Evolutionary conservation across 768 basidiomycete genomes (phyloP), one percentile per base, ranked within the genome.

Genomic region (Leccinum subtestaceum): DNA sequence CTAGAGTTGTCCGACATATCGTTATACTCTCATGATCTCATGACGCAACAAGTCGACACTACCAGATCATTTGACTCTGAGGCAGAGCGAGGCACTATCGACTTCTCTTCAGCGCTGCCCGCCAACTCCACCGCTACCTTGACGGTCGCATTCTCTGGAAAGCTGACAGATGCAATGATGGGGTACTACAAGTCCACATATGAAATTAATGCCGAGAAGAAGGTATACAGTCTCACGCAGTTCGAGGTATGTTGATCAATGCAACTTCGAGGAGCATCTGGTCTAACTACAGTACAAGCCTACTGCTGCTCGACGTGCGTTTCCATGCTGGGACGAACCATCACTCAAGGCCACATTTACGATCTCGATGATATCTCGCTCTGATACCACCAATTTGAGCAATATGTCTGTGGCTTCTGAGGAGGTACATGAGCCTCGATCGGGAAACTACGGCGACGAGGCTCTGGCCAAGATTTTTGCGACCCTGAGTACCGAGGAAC

Each of bases 301-400:
- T 40, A 96, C 91, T 43, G 87, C 87, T 59, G 95, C 95, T 9
- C 79, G 95, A 52, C 81, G 84, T 45, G 84, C 88, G 6, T 91
- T 93, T 72, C 91, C 91, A 27, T 92, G 88, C 76, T 96, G 92
- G 91, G 95, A 97, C 69, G 95, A 97, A 69, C 96, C 95, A 15
- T 79, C 84, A 38, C 79, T 95, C 64, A 98, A 98, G 72, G 89
- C 94, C 0, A 93, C 88, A 2, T 91, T 88, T 69, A 67, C 81
- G 0, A 76, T 94, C 59, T 88, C 87, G 13, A 78, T 95, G 80
- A 80, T 95, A 66, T 91, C 93, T n/a, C 84, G 86, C 60, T 78
- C 76, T 9, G 83, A 85, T 61, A 88, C 90, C 4, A 84, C 86
- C 68, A 90, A 83, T 70, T 76, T 98, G 60, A 88, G 86, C 76